Conservation (phyloP, 2,329 filamentous ascomycete genomes). For the Cordyceps fumosorosea region DNA sequence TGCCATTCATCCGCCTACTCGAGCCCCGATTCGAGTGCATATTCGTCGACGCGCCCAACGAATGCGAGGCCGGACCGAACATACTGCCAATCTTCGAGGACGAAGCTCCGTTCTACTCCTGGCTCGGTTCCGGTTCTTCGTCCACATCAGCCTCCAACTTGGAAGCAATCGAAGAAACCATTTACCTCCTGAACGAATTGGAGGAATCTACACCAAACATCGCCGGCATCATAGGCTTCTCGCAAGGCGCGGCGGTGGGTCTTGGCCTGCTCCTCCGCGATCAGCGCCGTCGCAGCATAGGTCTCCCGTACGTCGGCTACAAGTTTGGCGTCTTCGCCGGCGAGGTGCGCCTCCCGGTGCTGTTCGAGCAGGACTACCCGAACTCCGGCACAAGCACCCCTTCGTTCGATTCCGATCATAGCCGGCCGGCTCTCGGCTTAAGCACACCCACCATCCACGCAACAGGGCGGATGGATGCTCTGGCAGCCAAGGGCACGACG, state of each 20-base stretch:
- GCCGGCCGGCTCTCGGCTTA: neutral
- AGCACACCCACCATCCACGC: neutral
- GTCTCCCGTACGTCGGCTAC: neutral
- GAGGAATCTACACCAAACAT: neutral
- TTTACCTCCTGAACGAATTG: neutral
- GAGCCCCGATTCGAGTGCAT: neutral
- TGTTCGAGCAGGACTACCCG: neutral
- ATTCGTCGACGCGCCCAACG: neutral
- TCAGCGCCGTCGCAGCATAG: slow-evolving; percentile 5
- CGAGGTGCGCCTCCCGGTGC: neutral
- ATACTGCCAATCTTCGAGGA: slow-evolving; percentile 3
- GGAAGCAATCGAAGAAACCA: neutral
- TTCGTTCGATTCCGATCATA: neutral
- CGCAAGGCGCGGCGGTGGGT: slow-evolving; percentile 2
- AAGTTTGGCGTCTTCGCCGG: slow-evolving; percentile 1
- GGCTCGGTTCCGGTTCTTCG: neutral
- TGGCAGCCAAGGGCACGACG: neutral
- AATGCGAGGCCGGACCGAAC: neutral
- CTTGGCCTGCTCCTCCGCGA: slow-evolving; percentile 3
- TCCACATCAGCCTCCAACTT: neutral
- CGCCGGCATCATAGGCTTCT: neutral
- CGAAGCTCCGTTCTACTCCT: slow-evolving; percentile 8
- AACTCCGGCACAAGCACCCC: slow-evolving; percentile 2
- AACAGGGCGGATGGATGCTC: neutral
- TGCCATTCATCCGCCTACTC: neutral